Evolutionary conservation across 23 red algal species (phyloP), one percentile per base, ranked within the genome.

Genomic region (Gracilaria caudata): DNA sequence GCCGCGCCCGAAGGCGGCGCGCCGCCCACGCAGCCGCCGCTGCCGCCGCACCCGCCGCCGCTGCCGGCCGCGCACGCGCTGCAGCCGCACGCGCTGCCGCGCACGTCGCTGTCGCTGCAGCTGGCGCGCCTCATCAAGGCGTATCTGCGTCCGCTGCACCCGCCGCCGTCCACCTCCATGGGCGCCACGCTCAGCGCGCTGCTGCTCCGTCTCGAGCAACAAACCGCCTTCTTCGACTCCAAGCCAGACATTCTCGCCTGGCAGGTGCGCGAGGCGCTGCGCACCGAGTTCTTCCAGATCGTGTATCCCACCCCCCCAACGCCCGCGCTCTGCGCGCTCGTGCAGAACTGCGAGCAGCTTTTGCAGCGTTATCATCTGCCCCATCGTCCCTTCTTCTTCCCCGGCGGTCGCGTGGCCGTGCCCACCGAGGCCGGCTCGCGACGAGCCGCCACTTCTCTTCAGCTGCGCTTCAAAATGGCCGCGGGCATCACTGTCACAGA

Each of bases 241-340:
- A 75, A 75, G 70, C 70, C 70, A 4, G 70, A 75, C 70, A 75
- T 75, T n/a, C 70, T 75, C 1, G 82, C 82, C 33, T 89, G 86
- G 86, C 73, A 78, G 56, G 70, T 53, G 49, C 86, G 73, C 37
- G 86, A 89, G 35, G 71, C 74, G 24, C 21, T 89, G 0, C 86
- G 86, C 57, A 89, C 74, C n/a, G 86, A 89, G 66, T 89, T 89
- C 34, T 80, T 79, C 74, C 79, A 89, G 59, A 89, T 89, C 38
- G 40, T 51, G 35, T 89, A 79, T 47, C 86, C 86, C 30, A 71
- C 86, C 19, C 86, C 86, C 34, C 86, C 86, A 35, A 40, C 86
- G 14, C 28, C 68, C 13, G 71, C 29, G 51, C 73, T 89, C 21
- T 71, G 70, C 49, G 51, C 53, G 34, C 86, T 89, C 74, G 86